A percentile compares a stretch with the other conserved stretches of the same genome.
Evolutionary conservation across 176 grass and related monocot genomes (phyloP).

Genomic region (Oropetium thomaeum): DNA sequence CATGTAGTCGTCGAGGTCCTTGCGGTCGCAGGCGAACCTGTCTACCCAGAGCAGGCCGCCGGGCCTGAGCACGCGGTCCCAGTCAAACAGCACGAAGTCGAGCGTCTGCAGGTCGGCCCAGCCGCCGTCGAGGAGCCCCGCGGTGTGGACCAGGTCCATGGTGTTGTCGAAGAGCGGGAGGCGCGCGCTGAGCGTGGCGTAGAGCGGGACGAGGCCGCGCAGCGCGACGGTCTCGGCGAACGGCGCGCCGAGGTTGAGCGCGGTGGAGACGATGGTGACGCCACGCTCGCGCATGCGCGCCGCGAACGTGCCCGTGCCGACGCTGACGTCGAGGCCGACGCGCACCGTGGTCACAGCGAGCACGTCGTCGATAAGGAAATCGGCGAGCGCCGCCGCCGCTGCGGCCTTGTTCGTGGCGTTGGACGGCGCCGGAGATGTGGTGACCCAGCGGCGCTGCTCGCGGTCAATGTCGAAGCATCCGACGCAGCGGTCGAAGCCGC

Average conservation of each 20-base stretch:
- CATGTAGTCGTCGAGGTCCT: conserved; percentile 94
- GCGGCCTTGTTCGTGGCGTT: not conserved
- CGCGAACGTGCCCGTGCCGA: conserved; percentile 83
- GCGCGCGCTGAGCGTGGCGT: conserved; percentile 60
- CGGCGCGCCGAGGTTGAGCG: conserved; percentile 73
- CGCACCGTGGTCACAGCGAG: conserved; percentile 70
- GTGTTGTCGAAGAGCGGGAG: conserved; percentile 93
- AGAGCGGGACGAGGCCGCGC: conserved; percentile 70
- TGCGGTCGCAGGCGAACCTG: conserved; percentile 73
- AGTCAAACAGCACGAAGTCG: conserved; percentile 93
- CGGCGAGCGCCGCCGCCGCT: not conserved
- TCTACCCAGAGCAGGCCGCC: conserved; percentile 86
- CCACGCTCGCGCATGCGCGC: conserved; percentile 69
- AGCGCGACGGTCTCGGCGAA: conserved; percentile 85
- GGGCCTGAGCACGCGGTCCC: conserved; percentile 85
- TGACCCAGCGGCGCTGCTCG: conserved; percentile 63
- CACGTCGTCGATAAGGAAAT: conserved; percentile 73
- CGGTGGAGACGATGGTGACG: conserved; percentile 65
- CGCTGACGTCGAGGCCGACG: conserved; percentile 68
- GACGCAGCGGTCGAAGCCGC: conserved; percentile 56
- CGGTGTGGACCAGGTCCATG: conserved; percentile 84
- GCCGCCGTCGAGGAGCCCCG: conserved; percentile 58
- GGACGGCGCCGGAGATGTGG: not conserved
- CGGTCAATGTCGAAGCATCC: conserved; percentile 89
- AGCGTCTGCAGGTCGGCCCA: conserved; percentile 87